Base-by-base conservation (phyloP, 2,329 filamentous ascomycete species). In the Reticulascus tulasneorum region DNA sequence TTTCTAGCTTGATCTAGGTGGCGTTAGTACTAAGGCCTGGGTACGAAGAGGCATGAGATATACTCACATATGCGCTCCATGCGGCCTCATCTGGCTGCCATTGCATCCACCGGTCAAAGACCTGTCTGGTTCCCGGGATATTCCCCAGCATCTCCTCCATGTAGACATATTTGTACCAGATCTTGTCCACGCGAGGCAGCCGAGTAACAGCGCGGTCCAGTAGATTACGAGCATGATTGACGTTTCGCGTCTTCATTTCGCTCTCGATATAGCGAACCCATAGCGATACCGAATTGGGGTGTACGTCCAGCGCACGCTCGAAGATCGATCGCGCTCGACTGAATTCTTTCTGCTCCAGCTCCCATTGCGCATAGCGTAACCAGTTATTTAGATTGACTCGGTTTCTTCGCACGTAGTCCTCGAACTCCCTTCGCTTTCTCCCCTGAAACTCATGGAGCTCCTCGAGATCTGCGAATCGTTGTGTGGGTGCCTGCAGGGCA, bases 111-210 rank as follows among this genome's bases (percentile, higher is more conserved):
- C 93, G 76, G 66, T 98, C 93, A 58, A 97, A 98, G 0, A 97
- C 87, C 51, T 95, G 87, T 40, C 93, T 74, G 4, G 89, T 94
- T 23, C 91, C 93, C 4, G 90, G 81, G 31, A 98, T 82, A 53
- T 98, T 96, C 7, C 89, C 89, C 36, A 98, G 75, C 65, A 91
- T 97, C 73, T 98, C 93, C 67, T 97, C 91, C 84, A 95, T 94
- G 60, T 94, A 95, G 18, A 94, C 88, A 69, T 96, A 98, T 61
- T 97, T 97, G 71, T 95, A 98, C 93, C 93, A 98, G 22, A 98
- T 69, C 71, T 97, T 97, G 59, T 97, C 89, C 25, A 97, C 79
- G 38, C 93, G 75, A 6, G 93, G 93, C 24, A 96, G 69, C 37
- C 94, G 86, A 1, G 89, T 89, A 35, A 97, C 87, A n/a, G 93